Conservation (phyloP, 2,329 filamentous ascomycete species). For the Botryotinia convoluta region DNA sequence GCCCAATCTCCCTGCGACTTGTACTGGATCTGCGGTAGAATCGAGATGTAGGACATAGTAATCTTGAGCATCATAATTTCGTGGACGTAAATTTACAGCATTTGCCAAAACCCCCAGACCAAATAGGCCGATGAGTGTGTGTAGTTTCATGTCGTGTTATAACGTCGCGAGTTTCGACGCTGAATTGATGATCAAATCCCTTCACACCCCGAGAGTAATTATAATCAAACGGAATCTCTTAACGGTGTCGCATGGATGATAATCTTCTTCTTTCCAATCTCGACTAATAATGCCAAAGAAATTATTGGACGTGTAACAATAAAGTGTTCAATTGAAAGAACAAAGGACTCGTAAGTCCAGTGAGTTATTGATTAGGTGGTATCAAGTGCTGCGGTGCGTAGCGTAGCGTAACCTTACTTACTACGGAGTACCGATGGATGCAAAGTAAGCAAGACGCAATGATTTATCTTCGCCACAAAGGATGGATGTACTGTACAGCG, state of each 20-base stretch:
- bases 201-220: not conserved
- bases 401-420: not conserved
- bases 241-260: slow-evolving; percentile 30
- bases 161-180: slow-evolving; percentile 5
- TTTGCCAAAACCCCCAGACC: slow-evolving; percentile 50
- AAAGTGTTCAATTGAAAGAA: slow-evolving; percentile 7
- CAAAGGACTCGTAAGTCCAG: slow-evolving; percentile 14
- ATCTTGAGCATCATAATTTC: slow-evolving; percentile 77
- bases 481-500: not conserved
- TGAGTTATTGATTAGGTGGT: slow-evolving; percentile 4
- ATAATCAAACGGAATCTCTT: slow-evolving; percentile 5
- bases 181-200: not conserved
- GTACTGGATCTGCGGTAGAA: slow-evolving; percentile 59
- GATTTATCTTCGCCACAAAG: slow-evolving; percentile 2
- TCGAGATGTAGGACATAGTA: slow-evolving; percentile 91
- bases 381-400: slow-evolving; percentile 3
- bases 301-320: slow-evolving; percentile 5
- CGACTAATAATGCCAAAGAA: not conserved
- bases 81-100: slow-evolving; percentile 50
- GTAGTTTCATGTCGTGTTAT: slow-evolving; percentile 35
- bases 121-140: slow-evolving; percentile 52
- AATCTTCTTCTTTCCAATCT: not conserved
- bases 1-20: slow-evolving; percentile 70
- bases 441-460: not conserved
- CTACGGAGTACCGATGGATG: not conserved